A percentile compares a stretch with the other conserved stretches of the same genome.
These are phyloP conservation scores for Inonotus obliquus DNA, from an alignment of 1,284 basidiomycete species.

Conservation along the genomic window DNA sequence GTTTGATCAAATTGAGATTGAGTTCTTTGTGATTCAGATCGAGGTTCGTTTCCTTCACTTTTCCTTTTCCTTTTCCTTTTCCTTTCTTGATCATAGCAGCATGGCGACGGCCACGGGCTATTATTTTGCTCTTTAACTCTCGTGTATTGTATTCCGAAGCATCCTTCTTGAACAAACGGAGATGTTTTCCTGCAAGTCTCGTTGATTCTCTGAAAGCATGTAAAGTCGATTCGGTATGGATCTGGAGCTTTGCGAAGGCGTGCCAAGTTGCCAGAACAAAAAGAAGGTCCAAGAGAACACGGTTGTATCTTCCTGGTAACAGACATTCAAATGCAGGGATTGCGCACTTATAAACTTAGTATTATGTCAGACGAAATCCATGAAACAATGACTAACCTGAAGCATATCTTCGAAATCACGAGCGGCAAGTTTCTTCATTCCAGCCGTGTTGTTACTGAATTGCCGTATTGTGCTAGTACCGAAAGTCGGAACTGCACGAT, in stretches of 20 bases:
- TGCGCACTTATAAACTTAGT: conserved; percentile 26
- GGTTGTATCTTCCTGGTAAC: conserved; percentile 25
- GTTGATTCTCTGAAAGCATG: conserved; percentile 23
- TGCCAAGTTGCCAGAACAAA: conserved; percentile 29
- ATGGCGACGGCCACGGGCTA: not conserved
- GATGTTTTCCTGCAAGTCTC: conserved; percentile 19
- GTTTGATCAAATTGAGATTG: not conserved
- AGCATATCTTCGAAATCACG: conserved; percentile 33
- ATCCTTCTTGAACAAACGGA: conserved; percentile 23
- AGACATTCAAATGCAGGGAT: conserved; percentile 34
- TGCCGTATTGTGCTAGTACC: conserved; percentile 29
- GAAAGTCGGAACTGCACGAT: conserved; percentile 29
- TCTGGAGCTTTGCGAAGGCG: conserved; percentile 30
- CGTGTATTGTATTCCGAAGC: conserved; percentile 24
- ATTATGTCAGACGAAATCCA: not conserved
- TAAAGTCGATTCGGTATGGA: conserved; percentile 26
- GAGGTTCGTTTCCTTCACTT: too few species aligned
- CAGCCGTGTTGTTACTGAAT: conserved; percentile 29
- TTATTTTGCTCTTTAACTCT: conserved; percentile 7
- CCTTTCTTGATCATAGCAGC: not conserved
- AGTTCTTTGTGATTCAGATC: not conserved
- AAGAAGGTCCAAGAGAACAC: conserved; percentile 24
- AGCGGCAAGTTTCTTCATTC: conserved; percentile 31
- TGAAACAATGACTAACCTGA: conserved; percentile 24
- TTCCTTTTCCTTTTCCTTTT: not conserved